Base-by-base conservation (phyloP, 2,329 filamentous ascomycete genomes). In the Cladosporium sp. region DNA sequence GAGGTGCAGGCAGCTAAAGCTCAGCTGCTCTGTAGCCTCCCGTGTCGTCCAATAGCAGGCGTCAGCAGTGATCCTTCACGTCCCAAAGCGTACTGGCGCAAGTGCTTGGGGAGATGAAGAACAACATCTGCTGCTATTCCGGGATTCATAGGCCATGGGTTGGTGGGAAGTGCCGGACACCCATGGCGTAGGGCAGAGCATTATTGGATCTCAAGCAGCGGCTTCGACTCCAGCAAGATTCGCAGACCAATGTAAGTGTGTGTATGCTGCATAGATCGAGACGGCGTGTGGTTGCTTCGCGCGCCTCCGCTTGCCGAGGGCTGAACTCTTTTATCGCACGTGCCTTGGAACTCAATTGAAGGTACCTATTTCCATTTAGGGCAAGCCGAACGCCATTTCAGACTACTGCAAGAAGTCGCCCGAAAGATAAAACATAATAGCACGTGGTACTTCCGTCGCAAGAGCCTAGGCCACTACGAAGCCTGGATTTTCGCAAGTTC, bases 1-100 rank as follows among this genome's bases (percentile, higher is more conserved):
- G 49, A 56, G 34, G 34, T 54, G 32, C 32, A 43, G 49, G 60
- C 60, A 56, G 60, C 60, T 46, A 46, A 18, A 54, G 39, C 48
- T 63, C 60, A 63, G 60, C 60, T 63, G 51, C 23, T 56, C 49
- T 56, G 49, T 36, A 43, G 28, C 21, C 16, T 23, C 5, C 25
- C 23, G 28, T 10, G 32, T 51, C 34, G 30, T 26, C 60, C 60
- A 63, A 63, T 56, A 36, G 26, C 32, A 43, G 18, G 5, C 25
- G 25, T 21, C n/a, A 6, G 21, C 25, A 28, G 14, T 5, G 30
- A 63, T 63, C 60, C 60, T 63, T 34, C 49, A 32, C 10, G 23
- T 26, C 60, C 51, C 51, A 23, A 54, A 54, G 13, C 51, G 51
- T 32, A 30, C 51, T 54, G 51, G 51, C 51, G 51, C 3, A 10